Conservation (phyloP, 345 rosid species). For the Hypericum androsaemum region DNA sequence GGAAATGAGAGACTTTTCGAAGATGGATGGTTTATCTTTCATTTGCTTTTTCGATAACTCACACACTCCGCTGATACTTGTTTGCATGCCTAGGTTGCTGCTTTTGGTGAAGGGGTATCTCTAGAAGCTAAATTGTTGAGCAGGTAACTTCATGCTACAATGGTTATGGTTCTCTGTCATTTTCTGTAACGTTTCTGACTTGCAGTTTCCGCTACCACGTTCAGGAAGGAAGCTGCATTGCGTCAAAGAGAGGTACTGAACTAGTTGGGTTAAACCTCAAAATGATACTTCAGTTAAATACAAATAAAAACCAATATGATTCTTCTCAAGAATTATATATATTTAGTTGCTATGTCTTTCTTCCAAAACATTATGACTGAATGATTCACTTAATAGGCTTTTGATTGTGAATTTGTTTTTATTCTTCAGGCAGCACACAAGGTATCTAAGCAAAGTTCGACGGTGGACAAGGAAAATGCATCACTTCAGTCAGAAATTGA, state of each 20-base stretch:
- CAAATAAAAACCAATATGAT: constrained; percentile 3
- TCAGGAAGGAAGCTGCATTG: constrained; percentile 28
- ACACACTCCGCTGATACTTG: neutral
- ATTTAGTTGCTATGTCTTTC: too few relatives aligned
- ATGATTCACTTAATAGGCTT: neutral
- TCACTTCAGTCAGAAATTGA: constrained; percentile 17
- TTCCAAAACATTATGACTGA: too few relatives aligned
- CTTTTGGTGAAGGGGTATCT: constrained; percentile 27
- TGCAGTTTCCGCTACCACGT: constrained; percentile 3
- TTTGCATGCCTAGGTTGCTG: constrained; percentile 25
- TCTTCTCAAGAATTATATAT: too few relatives aligned
- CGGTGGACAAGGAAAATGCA: constrained; percentile 20
- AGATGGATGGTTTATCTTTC: too few relatives aligned
- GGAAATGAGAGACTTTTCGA: too few relatives aligned
- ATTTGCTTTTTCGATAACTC: neutral
- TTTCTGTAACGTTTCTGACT: neutral
- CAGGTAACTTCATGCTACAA: constrained; percentile 12
- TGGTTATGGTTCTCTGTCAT: neutral
- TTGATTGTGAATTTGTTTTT: neutral
- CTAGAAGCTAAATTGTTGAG: constrained; percentile 27
- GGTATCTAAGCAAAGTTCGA: constrained; percentile 17
- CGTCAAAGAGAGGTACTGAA: constrained; percentile 25
- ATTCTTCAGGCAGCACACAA: constrained; percentile 22
- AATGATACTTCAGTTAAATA: neutral
- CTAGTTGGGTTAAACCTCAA: too few relatives aligned